These are phyloP conservation scores for Phytophthora cajani DNA, from an alignment of 352 stramenopile genomes.

Conservation along the genomic window DNA sequence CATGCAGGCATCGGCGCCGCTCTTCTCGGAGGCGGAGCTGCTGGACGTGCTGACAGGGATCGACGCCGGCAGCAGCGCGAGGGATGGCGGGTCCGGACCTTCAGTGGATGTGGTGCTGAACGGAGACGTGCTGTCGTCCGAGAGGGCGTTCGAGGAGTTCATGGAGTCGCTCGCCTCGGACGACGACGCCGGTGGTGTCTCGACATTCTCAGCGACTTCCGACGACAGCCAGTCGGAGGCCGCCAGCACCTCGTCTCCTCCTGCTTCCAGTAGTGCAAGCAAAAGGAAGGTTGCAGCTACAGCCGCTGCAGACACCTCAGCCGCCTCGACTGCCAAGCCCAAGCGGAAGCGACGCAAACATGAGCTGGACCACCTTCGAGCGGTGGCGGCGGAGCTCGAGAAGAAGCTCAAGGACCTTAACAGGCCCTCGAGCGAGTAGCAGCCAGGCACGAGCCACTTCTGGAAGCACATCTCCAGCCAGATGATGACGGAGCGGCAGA, in stretches of 20 bases:
- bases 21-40: constrained; percentile 60
- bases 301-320: neutral
- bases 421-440: constrained; percentile 28
- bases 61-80: constrained; percentile 13
- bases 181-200: constrained; percentile 14
- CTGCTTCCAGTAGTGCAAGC: neutral
- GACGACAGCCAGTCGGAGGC: constrained; percentile 16
- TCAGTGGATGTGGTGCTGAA: constrained; percentile 23
- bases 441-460: constrained; percentile 37
- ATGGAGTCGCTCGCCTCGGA: constrained; percentile 36
- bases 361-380: constrained; percentile 60
- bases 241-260: constrained; percentile 6
- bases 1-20: neutral
- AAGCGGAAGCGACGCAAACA: constrained; percentile 64
- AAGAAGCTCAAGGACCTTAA: constrained; percentile 51
- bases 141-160: constrained; percentile 34
- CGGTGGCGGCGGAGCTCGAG: constrained; percentile 47
- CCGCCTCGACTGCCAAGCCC: constrained; percentile 25
- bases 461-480: constrained; percentile 60
- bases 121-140: constrained; percentile 28
- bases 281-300: constrained; percentile 4
- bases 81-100: neutral
- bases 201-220: neutral
- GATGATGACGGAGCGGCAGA: constrained; percentile 52
- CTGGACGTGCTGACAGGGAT: constrained; percentile 52